Percentiles rank a stretch among this genome's conserved stretches.
Evolutionary conservation across 75 land plant species (phyloP).

Genomic region (Ceratopteris richardii): DNA sequence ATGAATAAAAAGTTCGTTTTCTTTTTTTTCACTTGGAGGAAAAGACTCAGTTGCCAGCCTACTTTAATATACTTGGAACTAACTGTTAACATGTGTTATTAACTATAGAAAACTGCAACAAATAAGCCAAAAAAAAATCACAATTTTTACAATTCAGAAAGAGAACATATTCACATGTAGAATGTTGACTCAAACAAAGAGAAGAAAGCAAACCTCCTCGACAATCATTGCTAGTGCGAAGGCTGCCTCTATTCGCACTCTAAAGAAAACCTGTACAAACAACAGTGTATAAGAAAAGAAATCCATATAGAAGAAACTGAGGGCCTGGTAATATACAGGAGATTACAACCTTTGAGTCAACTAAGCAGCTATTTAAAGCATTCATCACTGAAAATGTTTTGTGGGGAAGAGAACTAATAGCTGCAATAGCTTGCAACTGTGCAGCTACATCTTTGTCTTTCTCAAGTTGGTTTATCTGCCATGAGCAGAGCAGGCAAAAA

Average conservation of each 20-base stretch:
- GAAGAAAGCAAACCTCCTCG: slow-evolving; percentile 52
- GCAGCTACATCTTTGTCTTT: slow-evolving; percentile 93
- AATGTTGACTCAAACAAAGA: too few relatives aligned
- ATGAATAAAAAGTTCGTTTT: too few relatives aligned
- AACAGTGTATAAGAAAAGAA: background rate
- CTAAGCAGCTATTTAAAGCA: slow-evolving; percentile 70
- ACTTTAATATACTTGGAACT: too few relatives aligned
- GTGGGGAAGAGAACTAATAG: slow-evolving; percentile 47
- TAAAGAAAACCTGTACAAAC: slow-evolving; percentile 70
- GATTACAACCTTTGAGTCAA: slow-evolving; percentile 69
- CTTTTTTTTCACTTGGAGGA: too few relatives aligned
- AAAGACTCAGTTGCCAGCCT: too few relatives aligned
- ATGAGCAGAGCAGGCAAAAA: too few relatives aligned
- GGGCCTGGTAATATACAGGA: too few relatives aligned
- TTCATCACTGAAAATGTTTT: slow-evolving; percentile 60
- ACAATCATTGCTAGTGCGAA: slow-evolving; percentile 80
- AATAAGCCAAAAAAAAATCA: too few relatives aligned
- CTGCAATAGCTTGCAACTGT: slow-evolving; percentile 77
- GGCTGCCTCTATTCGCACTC: slow-evolving; percentile 91
- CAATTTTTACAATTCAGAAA: too few relatives aligned
- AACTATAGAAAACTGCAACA: too few relatives aligned
- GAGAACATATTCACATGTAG: too few relatives aligned
- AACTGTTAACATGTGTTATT: too few relatives aligned
- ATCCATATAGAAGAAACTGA: background rate
- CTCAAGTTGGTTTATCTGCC: slow-evolving; percentile 90